Percentiles rank a stretch among this genome's conserved stretches.
Evolutionary conservation across 2,329 filamentous ascomycete genomes (phyloP).

Genomic region (Aspergillus tanneri): DNA sequence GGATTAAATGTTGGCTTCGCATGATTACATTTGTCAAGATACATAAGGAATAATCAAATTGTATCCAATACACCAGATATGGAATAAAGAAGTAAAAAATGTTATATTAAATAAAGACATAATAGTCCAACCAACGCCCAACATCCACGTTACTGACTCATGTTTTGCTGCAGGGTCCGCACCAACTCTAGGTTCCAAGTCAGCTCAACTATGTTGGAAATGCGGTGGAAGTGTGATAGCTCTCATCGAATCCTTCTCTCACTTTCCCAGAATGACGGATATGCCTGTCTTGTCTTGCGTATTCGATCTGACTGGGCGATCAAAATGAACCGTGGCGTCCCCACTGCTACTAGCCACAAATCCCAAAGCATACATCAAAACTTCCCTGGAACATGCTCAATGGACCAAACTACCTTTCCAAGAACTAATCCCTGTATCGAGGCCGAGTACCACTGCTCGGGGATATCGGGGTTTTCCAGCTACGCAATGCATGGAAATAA

Average conservation of each 20-base stretch:
- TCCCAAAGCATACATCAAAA: too few relatives aligned
- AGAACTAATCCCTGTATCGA: background rate
- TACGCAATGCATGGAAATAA: too few relatives aligned
- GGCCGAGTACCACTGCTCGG: background rate
- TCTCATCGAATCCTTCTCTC: slow-evolving; percentile 11
- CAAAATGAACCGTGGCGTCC: too few relatives aligned
- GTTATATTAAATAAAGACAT: background rate
- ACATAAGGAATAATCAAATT: background rate
- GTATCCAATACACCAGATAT: background rate
- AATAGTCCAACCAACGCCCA: slow-evolving; percentile 10
- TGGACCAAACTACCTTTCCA: background rate
- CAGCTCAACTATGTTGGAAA: slow-evolving; percentile 5
- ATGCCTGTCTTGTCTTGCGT: background rate
- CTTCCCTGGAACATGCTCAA: background rate
- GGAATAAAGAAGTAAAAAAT: background rate
- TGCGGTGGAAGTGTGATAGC: slow-evolving; percentile 15
- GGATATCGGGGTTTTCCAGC: background rate
- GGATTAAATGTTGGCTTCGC: too few relatives aligned
- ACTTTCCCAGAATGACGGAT: background rate
- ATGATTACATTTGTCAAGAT: background rate
- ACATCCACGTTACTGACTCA: slow-evolving; percentile 14
- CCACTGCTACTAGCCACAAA: too few relatives aligned
- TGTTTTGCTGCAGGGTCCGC: slow-evolving; percentile 16
- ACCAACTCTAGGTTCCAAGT: slow-evolving; percentile 4
- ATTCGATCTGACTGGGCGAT: too few relatives aligned